Evolutionary conservation across 352 stramenopile species (phyloP).

Genomic region (Globisporangium paddicum): DNA sequence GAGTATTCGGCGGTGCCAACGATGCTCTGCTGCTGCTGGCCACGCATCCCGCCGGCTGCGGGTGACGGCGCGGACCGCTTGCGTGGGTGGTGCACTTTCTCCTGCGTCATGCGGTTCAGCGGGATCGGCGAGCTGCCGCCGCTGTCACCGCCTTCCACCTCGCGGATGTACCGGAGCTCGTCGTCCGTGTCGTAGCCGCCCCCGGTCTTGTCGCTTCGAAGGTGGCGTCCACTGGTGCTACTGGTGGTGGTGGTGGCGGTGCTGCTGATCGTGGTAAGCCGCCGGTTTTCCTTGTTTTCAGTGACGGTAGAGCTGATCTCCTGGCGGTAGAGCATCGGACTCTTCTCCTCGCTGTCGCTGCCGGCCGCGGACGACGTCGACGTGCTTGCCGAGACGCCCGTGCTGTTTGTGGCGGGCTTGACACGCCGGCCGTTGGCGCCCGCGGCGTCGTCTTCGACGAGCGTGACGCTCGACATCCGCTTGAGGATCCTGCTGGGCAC

Average conservation of each 20-base stretch:
- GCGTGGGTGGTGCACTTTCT: slow-evolving; percentile 31
- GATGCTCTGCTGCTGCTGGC: slow-evolving; percentile 17
- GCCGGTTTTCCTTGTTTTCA: slow-evolving; percentile 1
- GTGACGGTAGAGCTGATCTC: neutral
- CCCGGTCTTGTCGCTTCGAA: slow-evolving; percentile 5
- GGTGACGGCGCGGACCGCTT: slow-evolving; percentile 39
- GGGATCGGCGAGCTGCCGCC: slow-evolving; percentile 17
- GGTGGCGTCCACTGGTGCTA: neutral
- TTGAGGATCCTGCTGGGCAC: slow-evolving; percentile 24
- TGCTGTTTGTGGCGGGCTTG: slow-evolving; percentile 6
- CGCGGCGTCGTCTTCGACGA: slow-evolving; percentile 24
- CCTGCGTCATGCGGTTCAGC: slow-evolving; percentile 44
- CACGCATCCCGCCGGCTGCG: slow-evolving; percentile 13
- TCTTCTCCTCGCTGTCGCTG: slow-evolving; percentile 17
- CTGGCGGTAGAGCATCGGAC: slow-evolving; percentile 3
- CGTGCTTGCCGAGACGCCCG: neutral
- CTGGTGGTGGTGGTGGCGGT: neutral
- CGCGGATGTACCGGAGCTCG: slow-evolving; percentile 20
- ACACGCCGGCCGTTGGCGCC: slow-evolving; percentile 9
- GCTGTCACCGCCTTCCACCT: slow-evolving; percentile 7
- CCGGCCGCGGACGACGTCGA: slow-evolving; percentile 10
- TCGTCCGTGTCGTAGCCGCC: slow-evolving; percentile 25
- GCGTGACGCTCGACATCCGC: slow-evolving; percentile 44
- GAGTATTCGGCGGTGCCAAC: slow-evolving; percentile 18
- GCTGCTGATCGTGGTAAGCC: neutral